phyloP scores from a whole-genome alignment of 116 monocot species.

The Dioscorea cayenensis region DNA sequence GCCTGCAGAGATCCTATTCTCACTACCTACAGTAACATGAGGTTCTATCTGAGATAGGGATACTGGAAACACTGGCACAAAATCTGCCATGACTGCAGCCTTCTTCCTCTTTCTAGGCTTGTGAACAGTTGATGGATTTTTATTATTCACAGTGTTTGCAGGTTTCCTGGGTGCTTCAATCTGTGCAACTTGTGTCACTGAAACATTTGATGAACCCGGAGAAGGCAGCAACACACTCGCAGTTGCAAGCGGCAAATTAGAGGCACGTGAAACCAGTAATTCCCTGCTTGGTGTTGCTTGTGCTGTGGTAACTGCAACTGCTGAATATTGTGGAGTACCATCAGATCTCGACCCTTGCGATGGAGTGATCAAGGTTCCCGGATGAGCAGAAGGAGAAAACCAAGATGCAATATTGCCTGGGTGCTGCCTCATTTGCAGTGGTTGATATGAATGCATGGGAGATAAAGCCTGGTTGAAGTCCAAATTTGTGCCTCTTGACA shows the following conservation, averaged over 20 bases:
- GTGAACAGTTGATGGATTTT: constrained; percentile 21
- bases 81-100: constrained; percentile 19
- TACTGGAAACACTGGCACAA: constrained; percentile 9
- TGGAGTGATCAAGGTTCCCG: constrained; percentile 39
- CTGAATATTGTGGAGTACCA: constrained; percentile 21
- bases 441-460: constrained; percentile 57
- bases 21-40: constrained; percentile 19
- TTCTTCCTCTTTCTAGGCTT: constrained; percentile 80
- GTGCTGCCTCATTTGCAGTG: constrained; percentile 44
- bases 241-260: constrained; percentile 34
- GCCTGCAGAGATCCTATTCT: constrained; percentile 3
- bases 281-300: constrained; percentile 47
- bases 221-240: constrained; percentile 30
- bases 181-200: constrained; percentile 14
- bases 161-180: constrained; percentile 20
- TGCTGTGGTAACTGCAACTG: constrained; percentile 37
- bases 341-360: constrained; percentile 41
- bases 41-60: constrained; percentile 27
- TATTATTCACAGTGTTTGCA: constrained; percentile 19
- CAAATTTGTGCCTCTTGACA: constrained; percentile 42
- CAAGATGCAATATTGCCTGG: constrained; percentile 34
- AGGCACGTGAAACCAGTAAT: constrained; percentile 16
- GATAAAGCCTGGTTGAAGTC: constrained; percentile 49
- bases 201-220: constrained; percentile 12
- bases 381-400: constrained; percentile 35